Evolutionary conservation across 129 eudicot species (phyloP).

Genomic region (Gnaphalium uliginosum): DNA sequence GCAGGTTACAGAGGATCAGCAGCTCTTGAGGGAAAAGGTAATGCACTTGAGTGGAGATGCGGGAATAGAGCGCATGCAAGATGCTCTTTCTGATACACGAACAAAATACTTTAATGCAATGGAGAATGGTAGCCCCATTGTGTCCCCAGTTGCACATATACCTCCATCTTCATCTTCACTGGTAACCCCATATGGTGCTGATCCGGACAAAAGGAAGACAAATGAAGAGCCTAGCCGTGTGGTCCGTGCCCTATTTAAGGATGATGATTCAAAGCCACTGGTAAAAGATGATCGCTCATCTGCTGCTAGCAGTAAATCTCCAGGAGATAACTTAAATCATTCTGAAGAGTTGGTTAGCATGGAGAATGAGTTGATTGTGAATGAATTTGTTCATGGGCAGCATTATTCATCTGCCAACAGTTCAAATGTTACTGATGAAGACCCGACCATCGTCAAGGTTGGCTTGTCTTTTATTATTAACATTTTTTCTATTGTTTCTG

Average conservation of each 20-base stretch:
- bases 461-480: background rate
- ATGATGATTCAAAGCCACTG: conserved; percentile 39
- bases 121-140: conserved; percentile 63
- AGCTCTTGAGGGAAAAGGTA: conserved; percentile 83
- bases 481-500: background rate
- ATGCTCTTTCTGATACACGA: conserved; percentile 77
- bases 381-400: conserved; percentile 79
- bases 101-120: conserved; percentile 59
- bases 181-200: conserved; percentile 33
- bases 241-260: conserved; percentile 71
- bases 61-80: conserved; percentile 83
- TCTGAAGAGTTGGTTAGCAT: conserved; percentile 41
- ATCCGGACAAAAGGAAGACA: conserved; percentile 36
- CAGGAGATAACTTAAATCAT: conserved; percentile 16
- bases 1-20: conserved; percentile 90
- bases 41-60: conserved; percentile 87
- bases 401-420: conserved; percentile 43
- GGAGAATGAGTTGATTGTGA: conserved; percentile 84
- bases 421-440: conserved; percentile 35
- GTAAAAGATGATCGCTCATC: conserved; percentile 43
- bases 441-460: conserved; percentile 55
- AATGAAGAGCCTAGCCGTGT: conserved; percentile 46
- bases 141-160: conserved; percentile 53
- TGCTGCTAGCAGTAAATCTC: conserved; percentile 23
- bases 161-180: conserved; percentile 42